phyloP scores from a whole-genome alignment of 2,329 filamentous ascomycete species.

The Fusarium compactum region DNA sequence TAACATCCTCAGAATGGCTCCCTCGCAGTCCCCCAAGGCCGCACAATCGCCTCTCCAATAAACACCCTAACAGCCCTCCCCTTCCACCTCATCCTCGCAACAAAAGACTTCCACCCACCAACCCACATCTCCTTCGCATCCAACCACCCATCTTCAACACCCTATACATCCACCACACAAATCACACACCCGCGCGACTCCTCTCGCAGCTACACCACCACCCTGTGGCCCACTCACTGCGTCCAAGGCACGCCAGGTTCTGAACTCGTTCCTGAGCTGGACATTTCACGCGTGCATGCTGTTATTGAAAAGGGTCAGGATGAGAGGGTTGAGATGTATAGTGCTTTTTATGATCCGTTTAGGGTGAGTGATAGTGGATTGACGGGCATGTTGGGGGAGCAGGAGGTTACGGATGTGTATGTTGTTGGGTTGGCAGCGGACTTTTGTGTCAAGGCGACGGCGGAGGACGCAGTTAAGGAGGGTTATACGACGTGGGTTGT shows the following conservation, averaged over 20 bases:
- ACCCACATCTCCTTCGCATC: conserved; percentile 89
- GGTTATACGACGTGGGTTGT: conserved; percentile 84
- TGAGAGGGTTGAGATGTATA: conserved; percentile 88
- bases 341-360: conserved; percentile 88
- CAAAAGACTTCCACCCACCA: conserved; percentile 90
- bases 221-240: conserved; percentile 93
- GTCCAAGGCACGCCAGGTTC: conserved; percentile 80
- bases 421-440: conserved; percentile 89
- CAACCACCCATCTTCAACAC: conserved; percentile 76
- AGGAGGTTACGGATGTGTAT: conserved; percentile 80
- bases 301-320: conserved; percentile 84
- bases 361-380: conserved; percentile 73
- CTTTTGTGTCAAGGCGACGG: conserved; percentile 88
- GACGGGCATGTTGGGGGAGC: conserved; percentile 65
- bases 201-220: conserved; percentile 71
- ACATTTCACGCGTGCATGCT: conserved; percentile 68
- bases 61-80: conserved; percentile 80
- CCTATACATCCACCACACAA: conserved; percentile 74
- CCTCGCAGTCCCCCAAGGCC: conserved; percentile 83
- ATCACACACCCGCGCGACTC: conserved; percentile 76
- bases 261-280: conserved; percentile 78
- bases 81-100: conserved; percentile 82
- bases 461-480: conserved; percentile 78
- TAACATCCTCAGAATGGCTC: conserved; percentile 74
- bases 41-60: conserved; percentile 75